Conservation (phyloP, 306 rosid genomes). For the Pueraria montana region DNA sequence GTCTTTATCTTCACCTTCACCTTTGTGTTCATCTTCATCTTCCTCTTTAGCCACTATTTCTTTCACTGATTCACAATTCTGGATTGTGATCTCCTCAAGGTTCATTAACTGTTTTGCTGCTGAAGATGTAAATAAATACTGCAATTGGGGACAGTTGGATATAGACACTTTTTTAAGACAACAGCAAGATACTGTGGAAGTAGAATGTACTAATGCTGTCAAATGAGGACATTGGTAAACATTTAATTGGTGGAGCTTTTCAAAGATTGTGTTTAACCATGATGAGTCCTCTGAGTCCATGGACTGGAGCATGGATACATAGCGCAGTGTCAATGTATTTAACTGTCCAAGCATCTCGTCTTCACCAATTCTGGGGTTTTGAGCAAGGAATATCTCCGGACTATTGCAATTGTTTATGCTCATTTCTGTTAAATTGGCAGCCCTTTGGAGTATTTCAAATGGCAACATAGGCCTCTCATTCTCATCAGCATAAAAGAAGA, state of each 20-base stretch:
- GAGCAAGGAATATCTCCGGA: background rate
- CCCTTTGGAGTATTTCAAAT: background rate
- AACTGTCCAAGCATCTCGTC: background rate
- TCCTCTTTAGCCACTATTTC: background rate
- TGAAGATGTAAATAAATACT: constrained; percentile 34
- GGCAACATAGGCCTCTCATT: background rate
- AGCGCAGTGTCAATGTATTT: background rate
- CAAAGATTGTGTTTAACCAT: background rate
- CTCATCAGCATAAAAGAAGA: too few relatives aligned
- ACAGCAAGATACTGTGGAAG: background rate
- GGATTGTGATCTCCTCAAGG: background rate
- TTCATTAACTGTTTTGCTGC: background rate
- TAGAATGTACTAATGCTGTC: background rate
- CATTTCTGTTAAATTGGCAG: background rate
- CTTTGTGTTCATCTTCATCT: too few relatives aligned
- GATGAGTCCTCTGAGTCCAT: background rate
- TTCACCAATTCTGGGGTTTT: background rate
- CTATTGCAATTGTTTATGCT: rapidly evolving
- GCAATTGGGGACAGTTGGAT: background rate
- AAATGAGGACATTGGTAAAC: background rate
- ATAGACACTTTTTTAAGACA: background rate
- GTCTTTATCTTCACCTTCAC: too few relatives aligned
- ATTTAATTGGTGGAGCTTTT: background rate
- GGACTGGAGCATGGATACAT: background rate
- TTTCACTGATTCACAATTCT: background rate